Percentiles rank a stretch among this genome's conserved stretches.
Conservation (phyloP, 768 basidiomycete species). For the Boletus speciosus region DNA sequence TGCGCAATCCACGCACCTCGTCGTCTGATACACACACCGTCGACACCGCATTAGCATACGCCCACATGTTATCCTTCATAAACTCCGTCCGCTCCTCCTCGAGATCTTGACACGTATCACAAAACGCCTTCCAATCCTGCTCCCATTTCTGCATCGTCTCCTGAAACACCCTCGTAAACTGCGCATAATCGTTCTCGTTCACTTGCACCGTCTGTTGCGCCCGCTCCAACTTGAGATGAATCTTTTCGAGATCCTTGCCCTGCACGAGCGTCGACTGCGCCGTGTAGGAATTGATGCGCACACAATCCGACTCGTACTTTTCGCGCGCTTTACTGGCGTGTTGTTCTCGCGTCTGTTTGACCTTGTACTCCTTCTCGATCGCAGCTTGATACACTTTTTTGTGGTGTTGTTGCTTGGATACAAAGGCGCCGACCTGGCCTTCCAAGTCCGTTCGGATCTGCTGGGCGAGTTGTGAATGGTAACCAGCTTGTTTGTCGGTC, state of each 20-base stretch:
- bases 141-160: slow-evolving; percentile 89
- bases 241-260: slow-evolving; percentile 90
- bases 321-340: slow-evolving; percentile 88
- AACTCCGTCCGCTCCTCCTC: slow-evolving; percentile 95
- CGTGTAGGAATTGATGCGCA: slow-evolving; percentile 90
- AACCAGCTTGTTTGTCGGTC: slow-evolving; percentile 76
- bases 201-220: slow-evolving; percentile 85
- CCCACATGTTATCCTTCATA: slow-evolving; percentile 94
- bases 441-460: slow-evolving; percentile 79
- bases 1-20: slow-evolving; percentile 58
- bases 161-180: slow-evolving; percentile 74
- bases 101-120: slow-evolving; percentile 92
- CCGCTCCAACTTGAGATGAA: slow-evolving; percentile 80
- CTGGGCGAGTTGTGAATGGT: slow-evolving; percentile 69
- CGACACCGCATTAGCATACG: slow-evolving; percentile 94
- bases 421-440: slow-evolving; percentile 54
- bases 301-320: slow-evolving; percentile 90
- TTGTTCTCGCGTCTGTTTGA: slow-evolving; percentile 80
- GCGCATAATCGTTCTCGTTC: slow-evolving; percentile 91
- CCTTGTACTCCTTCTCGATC: slow-evolving; percentile 90
- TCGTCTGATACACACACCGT: slow-evolving; percentile 94
- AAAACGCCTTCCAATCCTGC: slow-evolving; percentile 89
- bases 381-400: slow-evolving; percentile 68
- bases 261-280: slow-evolving; percentile 89
- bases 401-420: slow-evolving; percentile 62